These are phyloP conservation scores for Auriscalpium vulgare DNA, from an alignment of 768 basidiomycete genomes.

Conservation along the genomic window DNA sequence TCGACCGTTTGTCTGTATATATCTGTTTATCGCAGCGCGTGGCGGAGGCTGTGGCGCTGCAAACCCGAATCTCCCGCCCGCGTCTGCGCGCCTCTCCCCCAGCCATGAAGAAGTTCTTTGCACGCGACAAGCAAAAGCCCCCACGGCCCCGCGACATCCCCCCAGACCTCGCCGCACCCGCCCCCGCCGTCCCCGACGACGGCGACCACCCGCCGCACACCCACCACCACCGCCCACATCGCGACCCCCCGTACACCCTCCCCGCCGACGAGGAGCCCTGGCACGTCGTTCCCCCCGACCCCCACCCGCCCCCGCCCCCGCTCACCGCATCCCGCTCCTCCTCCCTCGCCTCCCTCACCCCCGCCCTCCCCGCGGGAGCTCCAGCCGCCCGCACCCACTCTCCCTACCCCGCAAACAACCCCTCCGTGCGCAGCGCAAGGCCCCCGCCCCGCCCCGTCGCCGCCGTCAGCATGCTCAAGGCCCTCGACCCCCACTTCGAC, in stretches of 20 bases:
- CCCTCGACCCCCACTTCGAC: conserved; percentile 49
- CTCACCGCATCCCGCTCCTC: conserved; percentile 38
- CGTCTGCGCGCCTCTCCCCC: neutral
- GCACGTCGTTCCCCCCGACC: conserved; percentile 29
- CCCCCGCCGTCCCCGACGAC: conserved; percentile 1
- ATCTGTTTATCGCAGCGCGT: neutral
- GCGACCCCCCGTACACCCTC: conserved; percentile 24
- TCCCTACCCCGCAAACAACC: neutral
- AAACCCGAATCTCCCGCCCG: too few species aligned
- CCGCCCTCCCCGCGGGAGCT: conserved; percentile 20
- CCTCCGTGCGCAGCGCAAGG: conserved; percentile 6
- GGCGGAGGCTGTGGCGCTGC: too few species aligned
- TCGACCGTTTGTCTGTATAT: neutral
- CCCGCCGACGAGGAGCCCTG: conserved; percentile 39
- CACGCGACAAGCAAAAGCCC: conserved; percentile 38
- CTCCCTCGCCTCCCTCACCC: conserved; percentile 42
- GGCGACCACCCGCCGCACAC: conserved; percentile 8
- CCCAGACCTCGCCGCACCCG: conserved; percentile 20
- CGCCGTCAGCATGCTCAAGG: conserved; percentile 48
- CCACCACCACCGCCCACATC: conserved; percentile 9
- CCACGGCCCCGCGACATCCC: conserved; percentile 22
- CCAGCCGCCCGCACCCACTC: conserved; percentile 7
- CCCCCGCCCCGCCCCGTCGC: conserved; percentile 19
- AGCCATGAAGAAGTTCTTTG: conserved; percentile 56
- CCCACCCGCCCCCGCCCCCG: conserved; percentile 14